Percentiles rank a stretch among this genome's conserved stretches.
Evolutionary conservation across 331 rosid species (phyloP).

Genomic region (Prunus yedoensis): DNA sequence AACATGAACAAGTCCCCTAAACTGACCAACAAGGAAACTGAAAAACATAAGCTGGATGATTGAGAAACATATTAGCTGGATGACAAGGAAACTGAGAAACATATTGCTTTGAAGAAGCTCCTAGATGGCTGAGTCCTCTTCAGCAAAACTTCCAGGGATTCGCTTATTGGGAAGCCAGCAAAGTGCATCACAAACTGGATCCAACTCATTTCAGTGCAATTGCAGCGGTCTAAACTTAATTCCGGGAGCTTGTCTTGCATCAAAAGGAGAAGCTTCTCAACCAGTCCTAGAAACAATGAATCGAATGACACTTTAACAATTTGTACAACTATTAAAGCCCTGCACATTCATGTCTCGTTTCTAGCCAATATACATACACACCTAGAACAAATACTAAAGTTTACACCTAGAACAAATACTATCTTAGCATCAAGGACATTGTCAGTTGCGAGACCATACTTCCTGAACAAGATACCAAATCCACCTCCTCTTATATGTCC

Average conservation of each 20-base stretch:
- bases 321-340: too few species aligned
- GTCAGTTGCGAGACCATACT: too few species aligned
- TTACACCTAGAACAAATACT: too few species aligned
- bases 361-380: too few species aligned
- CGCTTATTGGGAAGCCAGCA: slow-evolving; percentile 12
- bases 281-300: slow-evolving; percentile 24
- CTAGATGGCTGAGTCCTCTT: not conserved
- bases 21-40: not conserved
- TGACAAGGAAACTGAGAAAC: too few species aligned
- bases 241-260: slow-evolving; percentile 27
- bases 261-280: slow-evolving; percentile 11
- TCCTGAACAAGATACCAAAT: too few species aligned
- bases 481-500: too few species aligned
- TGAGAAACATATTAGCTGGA: not conserved
- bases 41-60: not conserved
- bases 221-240: slow-evolving; percentile 6
- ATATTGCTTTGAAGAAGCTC: slow-evolving; percentile 24
- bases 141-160: slow-evolving; percentile 20
- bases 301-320: slow-evolving; percentile 10
- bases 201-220: slow-evolving; percentile 38
- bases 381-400: too few species aligned
- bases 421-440: too few species aligned
- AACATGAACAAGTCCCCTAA: slow-evolving; percentile 26
- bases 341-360: too few species aligned
- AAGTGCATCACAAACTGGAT: slow-evolving; percentile 22